These are phyloP conservation scores for Sphaerobolus stellatus DNA, from an alignment of 1,284 basidiomycete genomes.

Conservation along the genomic window DNA sequence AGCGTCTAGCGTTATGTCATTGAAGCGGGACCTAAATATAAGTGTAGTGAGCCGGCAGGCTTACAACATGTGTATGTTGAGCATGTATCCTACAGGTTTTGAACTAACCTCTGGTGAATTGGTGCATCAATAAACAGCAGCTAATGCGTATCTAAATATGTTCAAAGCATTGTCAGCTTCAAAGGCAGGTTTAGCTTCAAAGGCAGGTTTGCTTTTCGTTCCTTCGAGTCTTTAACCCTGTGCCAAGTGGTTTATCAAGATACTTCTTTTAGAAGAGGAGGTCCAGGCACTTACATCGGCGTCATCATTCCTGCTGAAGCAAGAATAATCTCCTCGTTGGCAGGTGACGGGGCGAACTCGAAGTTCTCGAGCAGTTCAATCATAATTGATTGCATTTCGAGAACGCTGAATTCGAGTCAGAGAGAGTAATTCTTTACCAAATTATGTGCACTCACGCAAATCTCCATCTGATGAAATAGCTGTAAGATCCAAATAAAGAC, in stretches of 20 bases:
- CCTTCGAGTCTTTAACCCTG: slow-evolving; percentile 6
- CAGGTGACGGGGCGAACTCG: slow-evolving; percentile 41
- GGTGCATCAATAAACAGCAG: too few relatives aligned
- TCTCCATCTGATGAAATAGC: slow-evolving; percentile 1
- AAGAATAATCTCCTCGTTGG: slow-evolving; percentile 39
- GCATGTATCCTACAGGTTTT: too few relatives aligned
- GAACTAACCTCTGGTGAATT: too few relatives aligned
- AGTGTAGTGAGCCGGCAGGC: too few relatives aligned
- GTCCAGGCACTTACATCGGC: slow-evolving; percentile 17
- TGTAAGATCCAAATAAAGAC: not conserved
- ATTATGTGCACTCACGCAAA: not conserved
- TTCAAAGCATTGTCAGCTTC: too few relatives aligned
- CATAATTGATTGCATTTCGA: slow-evolving; percentile 52
- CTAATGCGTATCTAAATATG: too few relatives aligned
- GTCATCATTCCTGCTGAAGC: slow-evolving; percentile 20
- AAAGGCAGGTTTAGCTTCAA: not conserved
- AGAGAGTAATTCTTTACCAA: not conserved
- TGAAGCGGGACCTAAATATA: too few relatives aligned
- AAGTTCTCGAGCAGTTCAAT: slow-evolving; percentile 49
- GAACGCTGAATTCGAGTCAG: slow-evolving; percentile 26
- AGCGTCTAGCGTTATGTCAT: too few relatives aligned
- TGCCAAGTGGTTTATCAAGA: not conserved
- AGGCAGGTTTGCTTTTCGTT: slow-evolving; percentile 2
- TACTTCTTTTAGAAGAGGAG: not conserved
- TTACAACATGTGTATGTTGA: too few relatives aligned